phyloP scores from a whole-genome alignment of 768 basidiomycete genomes.

The Mycena chlorophos region DNA sequence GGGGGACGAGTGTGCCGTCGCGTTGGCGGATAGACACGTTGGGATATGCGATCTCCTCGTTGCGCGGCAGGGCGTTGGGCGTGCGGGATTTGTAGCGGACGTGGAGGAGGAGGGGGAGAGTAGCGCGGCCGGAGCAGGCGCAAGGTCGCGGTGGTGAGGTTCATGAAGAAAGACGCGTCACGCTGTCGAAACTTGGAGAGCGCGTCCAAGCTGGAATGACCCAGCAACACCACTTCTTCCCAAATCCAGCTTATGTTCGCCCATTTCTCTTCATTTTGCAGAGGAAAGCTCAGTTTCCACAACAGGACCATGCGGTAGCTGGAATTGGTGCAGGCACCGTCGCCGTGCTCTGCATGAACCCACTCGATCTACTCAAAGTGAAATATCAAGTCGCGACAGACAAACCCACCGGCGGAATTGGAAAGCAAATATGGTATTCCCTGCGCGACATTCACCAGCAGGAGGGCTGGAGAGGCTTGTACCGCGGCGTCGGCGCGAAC shows the following conservation, averaged over 20 bases:
- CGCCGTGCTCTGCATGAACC: slow-evolving; percentile 95
- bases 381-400: slow-evolving; percentile 86
- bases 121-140: slow-evolving; percentile 7
- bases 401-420: slow-evolving; percentile 57
- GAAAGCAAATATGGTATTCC: slow-evolving; percentile 74
- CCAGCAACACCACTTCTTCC: slow-evolving; percentile 39
- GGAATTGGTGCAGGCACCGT: slow-evolving; percentile 92
- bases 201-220: slow-evolving; percentile 25
- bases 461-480: slow-evolving; percentile 84
- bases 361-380: slow-evolving; percentile 92
- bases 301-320: slow-evolving; percentile 93
- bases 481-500: slow-evolving; percentile 88
- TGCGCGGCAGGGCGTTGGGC: slow-evolving; percentile 19
- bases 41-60: slow-evolving; percentile 44
- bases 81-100: slow-evolving; percentile 17
- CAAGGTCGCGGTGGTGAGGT: slow-evolving; percentile 21
- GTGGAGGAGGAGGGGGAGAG: slow-evolving; percentile 1
- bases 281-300: neutral
- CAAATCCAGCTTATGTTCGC: slow-evolving; percentile 22
- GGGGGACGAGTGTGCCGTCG: slow-evolving; percentile 40
- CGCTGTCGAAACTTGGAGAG: neutral
- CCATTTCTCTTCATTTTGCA: neutral
- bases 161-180: too few species aligned
- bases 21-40: slow-evolving; percentile 52
- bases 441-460: slow-evolving; percentile 69